Conservation (phyloP, 75 land plant genomes). For the Pseudotsuga menziesii region DNA sequence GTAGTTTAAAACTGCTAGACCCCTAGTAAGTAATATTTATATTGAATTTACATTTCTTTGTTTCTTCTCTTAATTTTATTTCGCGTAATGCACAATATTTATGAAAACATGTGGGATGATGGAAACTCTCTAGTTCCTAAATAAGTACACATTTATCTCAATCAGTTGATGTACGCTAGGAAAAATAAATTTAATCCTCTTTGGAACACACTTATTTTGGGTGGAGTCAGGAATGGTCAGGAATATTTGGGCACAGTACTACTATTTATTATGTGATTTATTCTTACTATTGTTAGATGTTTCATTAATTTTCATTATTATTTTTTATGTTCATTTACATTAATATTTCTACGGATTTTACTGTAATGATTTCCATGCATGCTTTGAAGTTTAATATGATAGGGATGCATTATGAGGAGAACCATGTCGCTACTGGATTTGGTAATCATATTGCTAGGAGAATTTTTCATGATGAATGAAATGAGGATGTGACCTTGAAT, state of each 20-base stretch:
- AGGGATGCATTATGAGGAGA: constrained; percentile 81
- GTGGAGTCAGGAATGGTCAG: constrained; percentile 76
- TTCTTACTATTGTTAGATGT: background rate
- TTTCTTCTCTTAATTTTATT: background rate
- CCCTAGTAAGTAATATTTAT: background rate
- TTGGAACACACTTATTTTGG: constrained; percentile 80
- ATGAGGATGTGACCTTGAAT: constrained; percentile 73
- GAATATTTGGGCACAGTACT: constrained; percentile 71
- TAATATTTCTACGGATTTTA: background rate
- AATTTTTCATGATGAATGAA: constrained; percentile 80
- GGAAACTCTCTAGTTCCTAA: constrained; percentile 84
- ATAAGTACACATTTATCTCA: constrained; percentile 77
- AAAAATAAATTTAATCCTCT: constrained; percentile 89
- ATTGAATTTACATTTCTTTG: background rate
- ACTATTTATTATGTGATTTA: background rate
- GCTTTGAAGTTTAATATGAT: constrained; percentile 82
- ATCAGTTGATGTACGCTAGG: constrained; percentile 79
- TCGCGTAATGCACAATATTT: constrained; percentile 31
- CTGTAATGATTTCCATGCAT: background rate
- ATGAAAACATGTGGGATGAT: constrained; percentile 98
- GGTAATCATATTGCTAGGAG: constrained; percentile 92
- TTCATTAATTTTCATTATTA: background rate
- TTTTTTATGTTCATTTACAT: background rate
- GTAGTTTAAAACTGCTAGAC: background rate
- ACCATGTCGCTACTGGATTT: constrained; percentile 90